Evolutionary conservation across 2,329 filamentous ascomycete genomes (phyloP), one percentile per base, ranked within the genome.

Genomic region (Diaporthe velutina): DNA sequence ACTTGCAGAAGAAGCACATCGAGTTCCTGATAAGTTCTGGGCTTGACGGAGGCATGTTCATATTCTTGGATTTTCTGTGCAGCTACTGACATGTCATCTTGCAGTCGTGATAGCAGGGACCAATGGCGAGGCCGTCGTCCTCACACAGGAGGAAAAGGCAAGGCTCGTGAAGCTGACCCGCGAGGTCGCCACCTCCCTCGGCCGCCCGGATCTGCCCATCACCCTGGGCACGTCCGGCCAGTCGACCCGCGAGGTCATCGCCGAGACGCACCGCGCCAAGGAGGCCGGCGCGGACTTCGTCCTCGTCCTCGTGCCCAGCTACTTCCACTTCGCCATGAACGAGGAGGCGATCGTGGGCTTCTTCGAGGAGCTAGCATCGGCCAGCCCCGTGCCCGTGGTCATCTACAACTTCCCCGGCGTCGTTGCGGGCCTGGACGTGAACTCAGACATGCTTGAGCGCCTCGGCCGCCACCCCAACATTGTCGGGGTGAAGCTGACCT

Each of bases 361-460:
- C 83, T 94, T 94, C 83, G 84, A 86, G 58, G 90, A 91, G 76
- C 82, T 93, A 4, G 93, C 93, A 2, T 85, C 88, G 67, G 87
- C 87, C 2, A 90, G 88, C 25, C 87, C 89, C 0, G 80, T 94
- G 1, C 92, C 93, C 0, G 85, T 94, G 33, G 83, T 94, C 54
- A 91, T 95, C 74, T 94, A 94, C 86, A 94, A 94, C 83, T 94
- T 92, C 85, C 93, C 93, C 2, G 91, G 87, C 7, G 92, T 93
- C 5, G 91, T 88, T 33, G 88, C 91, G 17, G 93, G 93, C 6
- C 85, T 94, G 13, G 93, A 94, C 78, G 85, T 94, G 58, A 90
- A 91, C 80, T 93, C 91, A 0, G 92, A 93, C 76, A 88, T 90
- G 78, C 91, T 94, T 77, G 84, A 88, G 3, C 83, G 85, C 0